Evolutionary conservation across 768 basidiomycete genomes (phyloP).

Genomic region (Epithele typhae): DNA sequence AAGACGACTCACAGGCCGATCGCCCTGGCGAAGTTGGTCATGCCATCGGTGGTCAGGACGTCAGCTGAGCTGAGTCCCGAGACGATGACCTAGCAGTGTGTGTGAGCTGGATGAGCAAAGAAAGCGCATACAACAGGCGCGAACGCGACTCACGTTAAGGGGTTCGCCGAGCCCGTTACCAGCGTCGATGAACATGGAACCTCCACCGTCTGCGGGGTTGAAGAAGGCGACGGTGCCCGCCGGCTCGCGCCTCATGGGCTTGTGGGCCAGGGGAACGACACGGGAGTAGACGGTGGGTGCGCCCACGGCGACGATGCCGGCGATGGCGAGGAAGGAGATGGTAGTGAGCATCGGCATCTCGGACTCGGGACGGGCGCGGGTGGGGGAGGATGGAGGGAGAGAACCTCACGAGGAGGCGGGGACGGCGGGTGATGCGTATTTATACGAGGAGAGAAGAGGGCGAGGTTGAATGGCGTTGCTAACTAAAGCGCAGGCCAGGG

Average conservation of each 20-base stretch:
- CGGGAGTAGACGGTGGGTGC: not conserved
- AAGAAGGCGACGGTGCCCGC: constrained; percentile 28
- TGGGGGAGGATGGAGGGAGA: too few species aligned
- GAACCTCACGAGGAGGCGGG: too few species aligned
- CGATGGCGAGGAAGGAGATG: too few species aligned
- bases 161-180: constrained; percentile 37
- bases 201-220: constrained; percentile 32
- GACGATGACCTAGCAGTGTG: constrained; percentile 48
- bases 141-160: constrained; percentile 34
- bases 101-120: too few species aligned
- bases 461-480: too few species aligned
- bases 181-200: constrained; percentile 40
- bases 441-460: too few species aligned
- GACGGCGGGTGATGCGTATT: too few species aligned
- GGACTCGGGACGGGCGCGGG: too few species aligned
- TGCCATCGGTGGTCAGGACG: constrained; percentile 52
- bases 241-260: not conserved
- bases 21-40: constrained; percentile 55
- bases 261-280: constrained; percentile 3
- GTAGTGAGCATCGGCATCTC: too few species aligned
- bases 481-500: too few species aligned
- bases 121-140: not conserved
- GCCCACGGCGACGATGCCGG: too few species aligned
- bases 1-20: constrained; percentile 66
- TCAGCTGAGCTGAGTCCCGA: constrained; percentile 56